Evolutionary conservation across 1,139 yeast species (phyloP), one percentile per base, ranked within the genome.

Genomic region (Yamadazyma sp.): DNA sequence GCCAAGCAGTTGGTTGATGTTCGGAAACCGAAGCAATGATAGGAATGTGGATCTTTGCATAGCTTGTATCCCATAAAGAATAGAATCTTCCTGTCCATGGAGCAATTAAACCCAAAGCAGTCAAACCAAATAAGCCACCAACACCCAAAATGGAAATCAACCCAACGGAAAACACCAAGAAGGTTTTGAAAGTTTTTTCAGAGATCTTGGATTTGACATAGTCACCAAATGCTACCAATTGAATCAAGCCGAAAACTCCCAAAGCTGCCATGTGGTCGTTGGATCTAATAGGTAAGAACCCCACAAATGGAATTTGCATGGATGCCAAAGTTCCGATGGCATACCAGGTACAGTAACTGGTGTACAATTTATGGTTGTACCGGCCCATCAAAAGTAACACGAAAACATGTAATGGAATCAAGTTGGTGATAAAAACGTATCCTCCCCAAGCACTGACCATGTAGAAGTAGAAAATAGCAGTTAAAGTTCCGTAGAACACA

Each of bases 371-470:
- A 51, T 83, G 82, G 53, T 78, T 80, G 64, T 89, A 94, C 55
- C 98, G 82, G 40, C 99, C 98, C 98, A 94, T 94, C 49, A 87
- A 67, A 41, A 94, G 67, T 56, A 94, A 72, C 33, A 89, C 92
- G 59, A 94, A 90, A 22, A 90, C 89, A 61, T 94, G 99, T 54
- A 94, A 73, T 37, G 99, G 99, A 54, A 94, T 88, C 73, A 94
- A 81, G 67, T 94, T 94, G 45, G 98, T 94, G 66, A 94, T 94
- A 70, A 94, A 94, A 36, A 92, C 99, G 59, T 94, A 94, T 16
- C 99, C 99, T 72, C 98, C 98, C 99, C 99, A 94, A n/a, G 99
- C 98, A 38, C 96, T 84, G 37, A 94, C 99, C 99, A 94, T 94
- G 73, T 94, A 94, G 64, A 94, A 94, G 70, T 94, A 94, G 54